Evolutionary conservation across 495 filamentous ascomycete genomes (phyloP), one percentile per base, ranked within the genome.

Genomic region (Xylaria flabelliformis): DNA sequence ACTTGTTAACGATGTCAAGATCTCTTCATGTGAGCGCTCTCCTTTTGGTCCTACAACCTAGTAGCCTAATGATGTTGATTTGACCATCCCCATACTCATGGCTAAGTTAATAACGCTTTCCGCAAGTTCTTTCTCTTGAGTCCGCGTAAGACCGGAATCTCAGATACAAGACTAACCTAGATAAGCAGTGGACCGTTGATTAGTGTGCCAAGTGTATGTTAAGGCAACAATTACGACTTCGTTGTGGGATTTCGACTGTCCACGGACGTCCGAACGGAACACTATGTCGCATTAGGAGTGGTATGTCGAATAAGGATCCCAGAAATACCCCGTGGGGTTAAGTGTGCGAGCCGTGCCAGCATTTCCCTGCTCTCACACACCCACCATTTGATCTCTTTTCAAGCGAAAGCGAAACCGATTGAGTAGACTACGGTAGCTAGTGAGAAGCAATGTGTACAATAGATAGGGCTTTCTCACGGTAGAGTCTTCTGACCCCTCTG

Each of bases 31-130:
- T 26, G 2, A 53, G 21, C 21, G 8, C 5, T 26, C 8, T 53
- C 26, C 2, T 26, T 21, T n/a, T 53, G 4, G 21, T 26, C 21
- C 50, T 24, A 53, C 15, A 13, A 24, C 13, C 3, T 3, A 10
- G 21, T 10, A 29, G 8, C 26, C 24, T 15, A 15, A 12, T 26
- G 29, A 24, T 12, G 21, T 29, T 56, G 51, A 56, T 4, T 56
- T 56, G 10, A 56, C 29, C 24, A 29, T 56, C 24, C 2, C 26
- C 26, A 29, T 29, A 29, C 26, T 29, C 6, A 56, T 13, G 51
- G 13, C 51, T 69, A 74, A 17, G 75, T 41, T 59, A 74, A 71
- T 12, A 73, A 56, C 21, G 46, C 46, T n/a, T 50, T 1, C 17
- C 5, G n/a, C n/a, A 50, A n/a, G 17, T 0, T 50, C n/a, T 53